A percentile compares a stretch with the other conserved stretches of the same genome.
These are phyloP conservation scores for Vigna unguiculata DNA, from an alignment of 306 rosid genomes.

Conservation along the genomic window DNA sequence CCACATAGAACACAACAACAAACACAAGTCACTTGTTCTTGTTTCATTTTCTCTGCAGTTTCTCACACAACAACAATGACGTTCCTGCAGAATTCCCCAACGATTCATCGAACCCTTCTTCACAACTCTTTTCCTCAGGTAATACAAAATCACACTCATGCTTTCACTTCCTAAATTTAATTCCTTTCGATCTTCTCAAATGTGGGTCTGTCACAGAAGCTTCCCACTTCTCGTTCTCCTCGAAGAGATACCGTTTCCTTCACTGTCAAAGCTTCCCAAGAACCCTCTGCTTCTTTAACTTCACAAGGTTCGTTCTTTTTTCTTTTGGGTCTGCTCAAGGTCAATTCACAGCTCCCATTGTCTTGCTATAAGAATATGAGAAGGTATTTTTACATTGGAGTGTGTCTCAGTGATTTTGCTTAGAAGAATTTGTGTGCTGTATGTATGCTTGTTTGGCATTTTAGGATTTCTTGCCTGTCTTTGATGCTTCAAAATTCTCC, in stretches of 20 bases:
- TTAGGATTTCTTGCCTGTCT: constrained; percentile 11
- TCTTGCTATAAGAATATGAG: background rate
- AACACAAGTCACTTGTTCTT: background rate
- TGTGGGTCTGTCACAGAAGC: constrained; percentile 55
- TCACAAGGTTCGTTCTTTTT: constrained; percentile 62
- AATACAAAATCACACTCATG: background rate
- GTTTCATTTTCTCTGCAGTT: constrained; percentile 29
- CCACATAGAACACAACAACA: constrained; percentile 41
- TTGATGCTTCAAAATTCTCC: constrained; percentile 19
- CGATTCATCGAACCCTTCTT: constrained; percentile 63
- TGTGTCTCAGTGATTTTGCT: background rate
- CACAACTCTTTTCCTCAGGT: constrained; percentile 81
- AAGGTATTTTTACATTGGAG: background rate
- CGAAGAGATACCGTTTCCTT: constrained; percentile 66
- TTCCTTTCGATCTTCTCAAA: constrained; percentile 28
- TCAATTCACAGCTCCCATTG: constrained; percentile 5
- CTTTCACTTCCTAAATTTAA: background rate
- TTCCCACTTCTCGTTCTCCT: constrained; percentile 53
- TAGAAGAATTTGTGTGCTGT: background rate
- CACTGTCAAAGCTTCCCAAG: constrained; percentile 64
- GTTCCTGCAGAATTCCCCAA: constrained; percentile 70
- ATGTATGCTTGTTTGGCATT: background rate
- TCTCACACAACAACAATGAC: constrained; percentile 59
- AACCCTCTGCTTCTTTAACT: constrained; percentile 49
- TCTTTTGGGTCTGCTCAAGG: background rate